Evolutionary conservation across 139 green algal species (phyloP).

Genomic region (Closterium sp.): DNA sequence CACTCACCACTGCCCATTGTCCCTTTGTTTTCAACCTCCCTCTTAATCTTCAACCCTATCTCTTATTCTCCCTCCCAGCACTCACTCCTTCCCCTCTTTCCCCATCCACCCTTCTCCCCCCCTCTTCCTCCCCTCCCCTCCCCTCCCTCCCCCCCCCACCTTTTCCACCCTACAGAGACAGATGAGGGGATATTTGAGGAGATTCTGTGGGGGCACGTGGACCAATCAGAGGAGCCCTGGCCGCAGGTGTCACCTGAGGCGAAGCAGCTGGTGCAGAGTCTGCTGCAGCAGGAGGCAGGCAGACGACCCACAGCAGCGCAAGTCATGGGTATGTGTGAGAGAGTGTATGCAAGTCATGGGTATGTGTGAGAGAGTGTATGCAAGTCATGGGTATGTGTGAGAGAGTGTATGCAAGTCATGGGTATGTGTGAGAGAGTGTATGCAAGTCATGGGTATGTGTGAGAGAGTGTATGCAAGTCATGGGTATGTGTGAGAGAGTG

Average conservation of each 20-base stretch:
- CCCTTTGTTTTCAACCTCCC: too few relatives aligned
- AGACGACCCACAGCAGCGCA: neutral
- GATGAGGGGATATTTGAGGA: neutral
- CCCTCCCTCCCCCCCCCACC: neutral
- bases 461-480: too few relatives aligned
- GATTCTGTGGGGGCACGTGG: neutral
- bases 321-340: neutral
- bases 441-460: too few relatives aligned
- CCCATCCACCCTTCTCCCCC: neutral
- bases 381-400: too few relatives aligned
- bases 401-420: too few relatives aligned
- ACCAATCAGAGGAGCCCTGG: neutral
- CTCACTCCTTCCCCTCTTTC: neutral
- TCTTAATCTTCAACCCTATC: too few relatives aligned
- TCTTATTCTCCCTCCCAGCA: too few relatives aligned
- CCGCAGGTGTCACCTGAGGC: neutral
- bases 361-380: neutral
- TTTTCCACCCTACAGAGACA: neutral
- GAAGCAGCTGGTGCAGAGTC: constrained; percentile 48
- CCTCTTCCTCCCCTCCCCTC: neutral
- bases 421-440: too few relatives aligned
- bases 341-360: too few relatives aligned
- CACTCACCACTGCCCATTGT: too few relatives aligned
- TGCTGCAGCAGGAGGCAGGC: neutral
- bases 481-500: too few relatives aligned